Percentiles rank a stretch among this genome's conserved stretches.
Evolutionary conservation across 208 protist species (phyloP).

Genomic region (Leishmania major): DNA sequence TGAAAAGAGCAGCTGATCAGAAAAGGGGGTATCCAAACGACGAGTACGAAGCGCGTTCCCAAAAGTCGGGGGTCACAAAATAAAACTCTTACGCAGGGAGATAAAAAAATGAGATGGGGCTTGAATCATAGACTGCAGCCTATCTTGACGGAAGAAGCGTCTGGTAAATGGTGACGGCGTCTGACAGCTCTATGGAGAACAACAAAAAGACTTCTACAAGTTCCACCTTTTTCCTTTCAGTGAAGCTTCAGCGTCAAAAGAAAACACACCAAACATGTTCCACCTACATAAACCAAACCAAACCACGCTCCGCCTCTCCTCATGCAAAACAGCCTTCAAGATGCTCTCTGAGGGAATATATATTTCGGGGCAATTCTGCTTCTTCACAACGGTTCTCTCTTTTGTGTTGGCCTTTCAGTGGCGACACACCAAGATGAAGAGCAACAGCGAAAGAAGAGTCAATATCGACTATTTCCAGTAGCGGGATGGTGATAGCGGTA

Average conservation of each 20-base stretch:
- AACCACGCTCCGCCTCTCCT: background rate
- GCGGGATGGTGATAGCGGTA: background rate
- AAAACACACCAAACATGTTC: background rate
- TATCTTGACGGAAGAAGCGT: background rate
- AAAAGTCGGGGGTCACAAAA: background rate
- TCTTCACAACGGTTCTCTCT: background rate
- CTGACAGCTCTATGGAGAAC: background rate
- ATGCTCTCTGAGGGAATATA: background rate
- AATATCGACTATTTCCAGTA: background rate
- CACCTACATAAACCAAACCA: background rate
- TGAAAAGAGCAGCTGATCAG: background rate
- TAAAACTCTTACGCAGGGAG: background rate
- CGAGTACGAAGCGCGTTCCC: background rate
- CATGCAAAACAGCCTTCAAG: background rate
- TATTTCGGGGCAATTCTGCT: background rate
- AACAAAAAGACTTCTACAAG: background rate
- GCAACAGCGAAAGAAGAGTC: background rate
- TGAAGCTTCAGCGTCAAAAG: background rate
- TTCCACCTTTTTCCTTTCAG: background rate
- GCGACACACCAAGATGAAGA: background rate
- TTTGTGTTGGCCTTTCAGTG: background rate
- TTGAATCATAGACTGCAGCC: background rate
- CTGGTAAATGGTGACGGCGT: background rate
- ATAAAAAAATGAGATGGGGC: background rate
- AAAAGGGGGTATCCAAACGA: background rate